Conservation (phyloP, 805 yeast genomes). For the Schwanniomyces vanrijiae region DNA sequence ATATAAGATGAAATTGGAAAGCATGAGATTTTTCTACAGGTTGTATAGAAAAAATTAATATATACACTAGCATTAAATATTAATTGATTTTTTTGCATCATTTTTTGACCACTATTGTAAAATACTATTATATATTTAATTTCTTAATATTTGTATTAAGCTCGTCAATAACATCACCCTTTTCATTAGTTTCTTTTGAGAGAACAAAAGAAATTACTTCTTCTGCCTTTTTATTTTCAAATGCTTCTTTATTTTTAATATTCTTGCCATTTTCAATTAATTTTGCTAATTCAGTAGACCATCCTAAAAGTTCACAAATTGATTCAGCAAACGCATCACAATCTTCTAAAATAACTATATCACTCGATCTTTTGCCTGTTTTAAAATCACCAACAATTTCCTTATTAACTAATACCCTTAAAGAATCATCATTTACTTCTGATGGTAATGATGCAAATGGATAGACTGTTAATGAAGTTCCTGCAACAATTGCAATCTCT, state of each 20-base stretch:
- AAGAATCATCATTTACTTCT: constrained; percentile 46
- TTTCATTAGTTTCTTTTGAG: background rate
- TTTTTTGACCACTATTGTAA: no score
- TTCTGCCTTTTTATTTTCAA: constrained; percentile 4
- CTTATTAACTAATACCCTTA: constrained; percentile 69
- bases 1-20: constrained; percentile 72
- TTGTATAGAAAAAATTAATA: constrained; percentile 56
- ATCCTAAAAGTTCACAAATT: constrained; percentile 58
- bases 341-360: constrained; percentile 57
- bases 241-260: no score
- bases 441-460: constrained; percentile 87
- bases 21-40: constrained; percentile 84
- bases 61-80: background rate
- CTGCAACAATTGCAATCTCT: constrained; percentile 83
- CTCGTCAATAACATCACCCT: background rate
- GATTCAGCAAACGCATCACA: constrained; percentile 65
- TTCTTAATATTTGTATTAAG: constrained; percentile 1
- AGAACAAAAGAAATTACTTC: constrained; percentile 3
- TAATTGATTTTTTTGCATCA: background rate
- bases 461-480: constrained; percentile 84
- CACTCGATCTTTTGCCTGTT: constrained; percentile 49
- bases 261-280: constrained; percentile 5
- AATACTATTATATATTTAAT: constrained; percentile 16
- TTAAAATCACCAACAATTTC: constrained; percentile 77
- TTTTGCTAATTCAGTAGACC: constrained; percentile 57